phyloP scores from a whole-genome alignment of 2,329 filamentous ascomycete species.

The Verticillium tricorpus region DNA sequence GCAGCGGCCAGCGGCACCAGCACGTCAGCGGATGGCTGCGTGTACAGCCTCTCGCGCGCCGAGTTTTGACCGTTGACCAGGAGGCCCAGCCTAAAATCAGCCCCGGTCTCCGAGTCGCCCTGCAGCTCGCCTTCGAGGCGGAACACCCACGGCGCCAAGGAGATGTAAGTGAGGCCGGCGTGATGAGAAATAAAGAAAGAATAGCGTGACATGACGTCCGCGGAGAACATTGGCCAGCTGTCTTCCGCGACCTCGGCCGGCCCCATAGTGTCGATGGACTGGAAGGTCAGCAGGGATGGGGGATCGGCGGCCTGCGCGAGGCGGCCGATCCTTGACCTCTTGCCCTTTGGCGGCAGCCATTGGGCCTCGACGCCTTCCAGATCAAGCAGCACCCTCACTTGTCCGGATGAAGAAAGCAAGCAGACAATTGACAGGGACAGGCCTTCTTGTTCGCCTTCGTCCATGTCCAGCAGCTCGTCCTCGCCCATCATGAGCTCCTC shows the following conservation, averaged over 20 bases:
- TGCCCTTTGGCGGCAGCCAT: constrained; percentile 54
- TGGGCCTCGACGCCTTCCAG: constrained; percentile 60
- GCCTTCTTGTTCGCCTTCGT: constrained; percentile 53
- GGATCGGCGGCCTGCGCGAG: constrained; percentile 30
- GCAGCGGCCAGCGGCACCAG: constrained; percentile 48
- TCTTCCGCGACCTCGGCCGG: constrained; percentile 49
- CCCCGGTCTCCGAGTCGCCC: constrained; percentile 51
- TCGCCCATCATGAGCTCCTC: constrained; percentile 60
- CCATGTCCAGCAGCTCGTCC: constrained; percentile 55
- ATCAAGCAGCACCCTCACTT: constrained; percentile 58
- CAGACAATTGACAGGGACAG: constrained; percentile 57
- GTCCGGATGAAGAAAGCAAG: constrained; percentile 56
- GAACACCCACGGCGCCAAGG: constrained; percentile 59
- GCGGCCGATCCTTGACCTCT: constrained; percentile 41
- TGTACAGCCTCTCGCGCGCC: constrained; percentile 52
- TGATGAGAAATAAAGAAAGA: constrained; percentile 59
- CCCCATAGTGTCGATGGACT: constrained; percentile 57
- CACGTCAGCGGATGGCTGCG: constrained; percentile 42
- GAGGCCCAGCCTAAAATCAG: constrained; percentile 57
- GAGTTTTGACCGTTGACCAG: constrained; percentile 55
- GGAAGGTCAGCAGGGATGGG: constrained; percentile 54
- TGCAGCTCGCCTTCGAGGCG: constrained; percentile 57
- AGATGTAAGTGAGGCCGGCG: constrained; percentile 55
- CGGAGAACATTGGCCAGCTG: constrained; percentile 59
- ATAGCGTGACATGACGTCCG: constrained; percentile 58